Percentiles rank a stretch among this genome's conserved stretches.
Evolutionary conservation across 75 land plant genomes (phyloP).

Genomic region (Selaginella tamariscina): DNA sequence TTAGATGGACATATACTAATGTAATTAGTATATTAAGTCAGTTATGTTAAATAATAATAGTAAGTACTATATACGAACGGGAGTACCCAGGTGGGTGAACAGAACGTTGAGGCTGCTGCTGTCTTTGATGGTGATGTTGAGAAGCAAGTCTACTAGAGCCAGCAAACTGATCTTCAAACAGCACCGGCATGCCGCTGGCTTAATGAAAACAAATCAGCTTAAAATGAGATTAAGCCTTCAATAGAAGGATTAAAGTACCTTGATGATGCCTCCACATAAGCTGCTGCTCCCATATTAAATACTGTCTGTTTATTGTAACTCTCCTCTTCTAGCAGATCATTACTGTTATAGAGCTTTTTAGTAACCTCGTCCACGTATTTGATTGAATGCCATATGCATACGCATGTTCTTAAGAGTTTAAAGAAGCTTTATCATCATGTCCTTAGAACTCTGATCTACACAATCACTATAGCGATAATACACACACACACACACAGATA

Average conservation of each 20-base stretch:
- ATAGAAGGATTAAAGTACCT: neutral
- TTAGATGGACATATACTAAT: no score
- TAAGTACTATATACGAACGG: neutral
- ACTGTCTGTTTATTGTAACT: neutral
- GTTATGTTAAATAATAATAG: neutral
- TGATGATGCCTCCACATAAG: neutral
- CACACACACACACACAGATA: no score
- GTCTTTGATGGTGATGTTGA: neutral
- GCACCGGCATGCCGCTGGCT: neutral
- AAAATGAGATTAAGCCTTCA: neutral
- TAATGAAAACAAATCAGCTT: neutral
- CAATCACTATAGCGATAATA: no score
- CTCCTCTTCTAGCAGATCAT: neutral
- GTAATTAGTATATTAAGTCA: no score
- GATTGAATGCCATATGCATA: no score
- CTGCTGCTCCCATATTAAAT: no score
- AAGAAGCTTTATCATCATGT: no score
- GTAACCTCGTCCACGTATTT: no score
- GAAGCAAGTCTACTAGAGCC: neutral
- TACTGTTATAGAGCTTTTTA: no score
- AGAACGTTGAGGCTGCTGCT: neutral
- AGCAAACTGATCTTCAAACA: no score
- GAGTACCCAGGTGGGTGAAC: neutral
- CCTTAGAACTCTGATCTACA: no score
- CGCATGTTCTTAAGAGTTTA: no score